phyloP scores from a whole-genome alignment of 169 alveolate genomes.

The Toxoplasma gondii region DNA sequence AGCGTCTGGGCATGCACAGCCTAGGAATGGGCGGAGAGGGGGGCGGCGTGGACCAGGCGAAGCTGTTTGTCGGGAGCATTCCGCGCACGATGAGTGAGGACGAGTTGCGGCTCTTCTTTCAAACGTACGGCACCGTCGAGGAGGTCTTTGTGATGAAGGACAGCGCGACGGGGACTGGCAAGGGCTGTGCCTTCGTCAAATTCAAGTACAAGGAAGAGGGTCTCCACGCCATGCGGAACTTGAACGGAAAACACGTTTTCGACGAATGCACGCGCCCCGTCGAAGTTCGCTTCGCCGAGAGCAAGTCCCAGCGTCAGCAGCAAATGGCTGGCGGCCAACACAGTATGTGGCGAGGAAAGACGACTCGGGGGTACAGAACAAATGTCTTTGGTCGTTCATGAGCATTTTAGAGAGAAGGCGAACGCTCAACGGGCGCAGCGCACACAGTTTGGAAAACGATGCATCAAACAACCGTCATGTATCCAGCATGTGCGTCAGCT shows the following conservation, averaged over 20 bases:
- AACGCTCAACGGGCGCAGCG: too few species aligned
- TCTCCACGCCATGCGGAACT: conserved; percentile 82
- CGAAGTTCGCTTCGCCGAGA: conserved; percentile 90
- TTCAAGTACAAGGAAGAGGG: conserved; percentile 90
- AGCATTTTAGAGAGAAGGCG: too few species aligned
- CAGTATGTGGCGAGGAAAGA: background rate
- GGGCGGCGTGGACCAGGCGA: conserved; percentile 85
- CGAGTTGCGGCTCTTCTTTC: conserved; percentile 81
- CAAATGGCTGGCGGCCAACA: conserved; percentile 9
- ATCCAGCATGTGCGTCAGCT: too few species aligned
- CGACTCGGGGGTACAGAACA: background rate
- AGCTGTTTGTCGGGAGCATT: conserved; percentile 89
- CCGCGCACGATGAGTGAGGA: conserved; percentile 87
- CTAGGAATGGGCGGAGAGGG: conserved; percentile 72
- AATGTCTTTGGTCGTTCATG: too few species aligned
- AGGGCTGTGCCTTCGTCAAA: conserved; percentile 91
- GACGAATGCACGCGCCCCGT: conserved; percentile 87
- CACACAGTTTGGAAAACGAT: too few species aligned
- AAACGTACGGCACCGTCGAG: conserved; percentile 84
- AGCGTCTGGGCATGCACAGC: conserved; percentile 81
- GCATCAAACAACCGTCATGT: too few species aligned
- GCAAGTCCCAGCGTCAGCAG: conserved; percentile 67
- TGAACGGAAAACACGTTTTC: conserved; percentile 83
- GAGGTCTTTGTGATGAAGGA: conserved; percentile 89
- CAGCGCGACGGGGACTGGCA: conserved; percentile 80